phyloP scores from a whole-genome alignment of 2,329 filamentous ascomycete species.

The Pseudogymnoascus sp. region DNA sequence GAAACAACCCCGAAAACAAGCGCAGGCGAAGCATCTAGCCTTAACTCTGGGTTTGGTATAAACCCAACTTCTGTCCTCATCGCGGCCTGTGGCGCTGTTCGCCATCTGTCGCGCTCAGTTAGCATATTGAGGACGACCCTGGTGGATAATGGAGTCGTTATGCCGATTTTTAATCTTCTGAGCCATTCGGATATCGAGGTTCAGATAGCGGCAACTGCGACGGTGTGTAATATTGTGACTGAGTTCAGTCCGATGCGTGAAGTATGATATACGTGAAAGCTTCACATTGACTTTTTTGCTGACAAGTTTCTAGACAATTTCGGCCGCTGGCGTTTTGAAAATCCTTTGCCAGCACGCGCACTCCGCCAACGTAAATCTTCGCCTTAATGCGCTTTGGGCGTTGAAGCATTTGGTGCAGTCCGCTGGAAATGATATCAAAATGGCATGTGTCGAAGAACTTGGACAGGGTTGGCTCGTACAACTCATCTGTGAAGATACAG shows the following conservation, averaged over 20 bases:
- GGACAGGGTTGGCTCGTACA: conserved; percentile 74
- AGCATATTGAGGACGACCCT: conserved; percentile 77
- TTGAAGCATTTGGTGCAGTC: conserved; percentile 82
- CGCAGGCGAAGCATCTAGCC: conserved; percentile 13
- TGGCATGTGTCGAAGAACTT: conserved; percentile 69
- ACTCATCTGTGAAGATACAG: conserved; percentile 61
- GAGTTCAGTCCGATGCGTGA: conserved; percentile 90
- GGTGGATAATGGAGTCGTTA: conserved; percentile 76
- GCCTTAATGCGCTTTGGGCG: conserved; percentile 85
- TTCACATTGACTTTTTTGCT: conserved; percentile 7
- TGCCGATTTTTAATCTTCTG: conserved; percentile 70
- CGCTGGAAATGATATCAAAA: conserved; percentile 65
- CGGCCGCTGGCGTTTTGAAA: conserved; percentile 66
- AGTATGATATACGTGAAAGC: conserved; percentile 44
- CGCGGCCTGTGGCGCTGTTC: conserved; percentile 75
- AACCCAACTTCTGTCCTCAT: conserved; percentile 75
- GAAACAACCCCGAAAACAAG: conserved; percentile 24
- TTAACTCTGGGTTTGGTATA: conserved; percentile 48
- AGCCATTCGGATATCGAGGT: conserved; percentile 70
- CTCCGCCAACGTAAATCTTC: conserved; percentile 69
- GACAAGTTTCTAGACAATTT: conserved; percentile 50
- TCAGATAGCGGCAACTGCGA: conserved; percentile 77
- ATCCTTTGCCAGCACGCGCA: conserved; percentile 79
- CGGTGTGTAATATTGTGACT: conserved; percentile 76
- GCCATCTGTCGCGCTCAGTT: conserved; percentile 78